Conservation (phyloP, 345 rosid species). For the Euphorbia peplus region DNA sequence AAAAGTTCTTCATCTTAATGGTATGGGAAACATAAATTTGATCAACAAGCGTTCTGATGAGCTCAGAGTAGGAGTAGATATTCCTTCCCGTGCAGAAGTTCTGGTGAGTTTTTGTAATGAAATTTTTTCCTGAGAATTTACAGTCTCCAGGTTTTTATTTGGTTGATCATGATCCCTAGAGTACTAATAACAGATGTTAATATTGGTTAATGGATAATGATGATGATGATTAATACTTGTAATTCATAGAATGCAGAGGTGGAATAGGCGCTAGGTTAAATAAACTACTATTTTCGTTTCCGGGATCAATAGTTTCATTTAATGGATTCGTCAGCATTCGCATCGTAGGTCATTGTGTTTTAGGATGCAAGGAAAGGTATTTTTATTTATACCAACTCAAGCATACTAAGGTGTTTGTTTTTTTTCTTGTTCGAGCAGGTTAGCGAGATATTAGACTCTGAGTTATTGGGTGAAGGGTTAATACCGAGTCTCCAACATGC, state of each 20-base stretch:
- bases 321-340: neutral
- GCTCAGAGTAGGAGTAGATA: constrained; percentile 56
- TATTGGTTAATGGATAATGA: neutral
- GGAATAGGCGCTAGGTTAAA: neutral
- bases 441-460: constrained; percentile 92
- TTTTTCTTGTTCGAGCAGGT: constrained; percentile 43
- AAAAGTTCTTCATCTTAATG: constrained; percentile 68
- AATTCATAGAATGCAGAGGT: neutral
- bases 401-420: neutral
- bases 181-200: neutral
- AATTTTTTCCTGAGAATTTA: neutral
- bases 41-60: constrained; percentile 86
- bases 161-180: neutral
- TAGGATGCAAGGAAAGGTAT: neutral
- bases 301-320: neutral
- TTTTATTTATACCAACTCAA: neutral
- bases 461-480: constrained; percentile 90
- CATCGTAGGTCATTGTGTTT: neutral
- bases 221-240: neutral
- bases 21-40: constrained; percentile 49
- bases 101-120: constrained; percentile 51
- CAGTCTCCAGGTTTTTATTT: neutral
- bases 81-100: constrained; percentile 67
- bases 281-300: neutral
- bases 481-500: constrained; percentile 93